These are phyloP conservation scores for Calendula officinalis DNA, from an alignment of 129 eudicot species.

Conservation along the genomic window DNA sequence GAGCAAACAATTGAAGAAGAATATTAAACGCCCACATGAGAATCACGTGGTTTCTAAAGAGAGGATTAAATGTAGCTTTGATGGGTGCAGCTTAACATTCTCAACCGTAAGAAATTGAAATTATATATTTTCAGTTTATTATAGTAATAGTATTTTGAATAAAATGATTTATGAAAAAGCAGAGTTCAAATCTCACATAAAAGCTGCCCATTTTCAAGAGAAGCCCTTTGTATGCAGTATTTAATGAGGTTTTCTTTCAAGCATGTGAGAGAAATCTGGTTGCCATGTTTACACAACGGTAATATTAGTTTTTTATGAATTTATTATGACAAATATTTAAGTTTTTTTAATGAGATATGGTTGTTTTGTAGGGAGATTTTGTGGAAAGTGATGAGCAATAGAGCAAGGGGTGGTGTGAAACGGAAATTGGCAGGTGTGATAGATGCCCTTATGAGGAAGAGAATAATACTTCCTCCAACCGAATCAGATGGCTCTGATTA, in stretches of 20 bases:
- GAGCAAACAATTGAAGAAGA: slow-evolving; percentile 73
- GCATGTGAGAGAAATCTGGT: slow-evolving; percentile 73
- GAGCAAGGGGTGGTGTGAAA: slow-evolving; percentile 77
- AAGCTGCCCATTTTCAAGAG: slow-evolving; percentile 60
- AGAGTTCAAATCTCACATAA: slow-evolving; percentile 87
- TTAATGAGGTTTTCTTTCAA: slow-evolving; percentile 67
- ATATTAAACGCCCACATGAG: slow-evolving; percentile 76
- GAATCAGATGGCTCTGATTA: slow-evolving; percentile 42
- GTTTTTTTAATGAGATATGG: neutral
- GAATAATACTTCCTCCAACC: slow-evolving; percentile 44
- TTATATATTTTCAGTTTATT: neutral
- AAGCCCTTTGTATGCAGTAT: slow-evolving; percentile 65
- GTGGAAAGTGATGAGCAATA: slow-evolving; percentile 68
- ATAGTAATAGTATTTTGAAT: neutral
- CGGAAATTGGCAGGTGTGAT: slow-evolving; percentile 52
- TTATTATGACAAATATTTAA: neutral
- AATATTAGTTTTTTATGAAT: slow-evolving; percentile 3
- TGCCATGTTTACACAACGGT: slow-evolving; percentile 59
- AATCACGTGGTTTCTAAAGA: slow-evolving; percentile 21
- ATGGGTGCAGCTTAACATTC: slow-evolving; percentile 59
- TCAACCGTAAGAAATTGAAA: slow-evolving; percentile 52
- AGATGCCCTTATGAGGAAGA: slow-evolving; percentile 58
- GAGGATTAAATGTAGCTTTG: slow-evolving; percentile 51
- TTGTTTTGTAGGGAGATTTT: slow-evolving; percentile 76
- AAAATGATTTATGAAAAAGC: slow-evolving; percentile 4